phyloP scores from a whole-genome alignment of 768 basidiomycete species.

The Leccinellum rugosiceps region DNA sequence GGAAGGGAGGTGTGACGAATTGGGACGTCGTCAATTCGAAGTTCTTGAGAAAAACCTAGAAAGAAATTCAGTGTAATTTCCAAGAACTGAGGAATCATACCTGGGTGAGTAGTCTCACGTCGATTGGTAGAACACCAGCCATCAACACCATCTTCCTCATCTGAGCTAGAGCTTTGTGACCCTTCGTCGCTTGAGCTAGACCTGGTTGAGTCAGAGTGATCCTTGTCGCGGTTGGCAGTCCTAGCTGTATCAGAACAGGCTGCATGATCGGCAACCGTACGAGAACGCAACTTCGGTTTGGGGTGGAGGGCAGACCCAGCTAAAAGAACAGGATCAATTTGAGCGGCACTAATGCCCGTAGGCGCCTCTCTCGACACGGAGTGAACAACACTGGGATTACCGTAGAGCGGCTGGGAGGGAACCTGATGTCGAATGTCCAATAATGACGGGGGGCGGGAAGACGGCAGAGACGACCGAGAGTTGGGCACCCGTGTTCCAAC shows the following conservation, averaged over 20 bases:
- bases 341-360: not conserved
- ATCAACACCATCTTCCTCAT: not conserved
- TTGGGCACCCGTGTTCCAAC: not conserved
- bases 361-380: not conserved
- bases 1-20: not conserved
- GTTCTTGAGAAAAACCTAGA: not conserved
- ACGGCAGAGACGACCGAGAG: not conserved
- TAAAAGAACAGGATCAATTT: not conserved
- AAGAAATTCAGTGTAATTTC: not conserved
- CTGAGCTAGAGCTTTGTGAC: not conserved
- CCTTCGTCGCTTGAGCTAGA: not conserved
- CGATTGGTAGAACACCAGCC: not conserved
- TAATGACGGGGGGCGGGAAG: not conserved
- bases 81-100: not conserved
- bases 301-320: not conserved
- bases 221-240: not conserved
- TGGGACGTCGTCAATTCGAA: too few species aligned
- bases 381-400: not conserved
- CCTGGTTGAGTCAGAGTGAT: not conserved
- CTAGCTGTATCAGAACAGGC: not conserved
- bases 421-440: not conserved
- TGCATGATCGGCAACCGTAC: not conserved
- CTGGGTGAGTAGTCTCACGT: not conserved
- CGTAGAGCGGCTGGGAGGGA: not conserved
- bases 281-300: not conserved